phyloP scores from a whole-genome alignment of 139 green algal species.

The Asterochloris sp. region DNA sequence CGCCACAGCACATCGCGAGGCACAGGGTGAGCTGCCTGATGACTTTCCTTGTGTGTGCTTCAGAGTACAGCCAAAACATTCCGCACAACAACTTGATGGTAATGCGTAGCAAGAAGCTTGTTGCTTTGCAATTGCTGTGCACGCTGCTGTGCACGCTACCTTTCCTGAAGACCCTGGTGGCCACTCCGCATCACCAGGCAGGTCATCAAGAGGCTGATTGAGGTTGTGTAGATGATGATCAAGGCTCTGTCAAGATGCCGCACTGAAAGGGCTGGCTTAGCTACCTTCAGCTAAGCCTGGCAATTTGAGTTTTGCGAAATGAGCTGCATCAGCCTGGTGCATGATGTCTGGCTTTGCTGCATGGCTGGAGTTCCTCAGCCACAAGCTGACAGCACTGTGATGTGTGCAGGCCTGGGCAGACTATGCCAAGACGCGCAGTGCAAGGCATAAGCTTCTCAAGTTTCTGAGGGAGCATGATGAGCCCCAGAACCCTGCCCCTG shows the following conservation, averaged over 20 bases:
- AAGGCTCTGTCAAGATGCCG: too few species aligned
- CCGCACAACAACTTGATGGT: too few species aligned
- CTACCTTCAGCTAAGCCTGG: background rate
- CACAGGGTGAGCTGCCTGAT: conserved; percentile 16
- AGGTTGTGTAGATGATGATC: too few species aligned
- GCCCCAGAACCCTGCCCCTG: too few species aligned
- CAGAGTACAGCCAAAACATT: too few species aligned
- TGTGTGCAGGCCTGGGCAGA: conserved; percentile 12
- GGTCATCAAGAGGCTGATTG: too few species aligned
- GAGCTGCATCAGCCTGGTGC: background rate
- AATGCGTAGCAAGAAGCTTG: too few species aligned
- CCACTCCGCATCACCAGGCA: too few species aligned
- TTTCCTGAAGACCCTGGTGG: background rate
- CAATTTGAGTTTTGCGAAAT: too few species aligned
- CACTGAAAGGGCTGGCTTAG: background rate
- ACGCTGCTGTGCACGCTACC: background rate
- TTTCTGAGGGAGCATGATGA: conserved; percentile 55
- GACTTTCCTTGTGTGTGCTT: background rate
- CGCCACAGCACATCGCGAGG: background rate
- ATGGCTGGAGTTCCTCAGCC: background rate
- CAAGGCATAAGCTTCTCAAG: conserved; percentile 64
- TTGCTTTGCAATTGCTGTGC: background rate
- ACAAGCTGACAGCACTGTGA: background rate
- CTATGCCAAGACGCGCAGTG: conserved; percentile 39
- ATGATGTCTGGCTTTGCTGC: background rate